A percentile compares a stretch with the other conserved stretches of the same genome.
These are phyloP conservation scores for Pestalotiopsis fici DNA, from an alignment of 2,329 filamentous ascomycete genomes.

Conservation along the genomic window DNA sequence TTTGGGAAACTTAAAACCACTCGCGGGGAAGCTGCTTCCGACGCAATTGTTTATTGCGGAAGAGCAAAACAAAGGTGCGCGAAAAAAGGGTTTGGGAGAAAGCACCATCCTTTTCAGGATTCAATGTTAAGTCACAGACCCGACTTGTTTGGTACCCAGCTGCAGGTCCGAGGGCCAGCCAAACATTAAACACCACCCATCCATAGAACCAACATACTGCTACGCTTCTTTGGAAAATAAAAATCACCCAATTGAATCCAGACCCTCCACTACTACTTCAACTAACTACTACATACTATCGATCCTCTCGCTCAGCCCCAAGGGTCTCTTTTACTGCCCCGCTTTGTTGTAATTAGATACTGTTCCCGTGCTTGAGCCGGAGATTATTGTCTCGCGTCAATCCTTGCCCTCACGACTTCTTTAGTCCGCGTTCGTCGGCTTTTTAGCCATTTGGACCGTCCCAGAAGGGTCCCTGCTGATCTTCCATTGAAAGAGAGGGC, in stretches of 20 bases:
- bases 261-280: neutral
- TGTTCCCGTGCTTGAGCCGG: slow-evolving; percentile 18
- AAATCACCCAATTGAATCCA: neutral
- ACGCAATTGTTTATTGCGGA: neutral
- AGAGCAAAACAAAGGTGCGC: neutral
- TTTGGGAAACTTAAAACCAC: neutral
- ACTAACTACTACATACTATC: slow-evolving; percentile 5
- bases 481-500: slow-evolving; percentile 11
- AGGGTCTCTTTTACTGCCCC: neutral
- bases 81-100: neutral
- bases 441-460: neutral
- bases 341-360: slow-evolving; percentile 12
- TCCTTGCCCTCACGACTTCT: slow-evolving; percentile 19
- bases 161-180: neutral
- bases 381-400: slow-evolving; percentile 20
- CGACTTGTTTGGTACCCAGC: neutral
- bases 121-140: neutral
- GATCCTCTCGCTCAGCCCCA: neutral
- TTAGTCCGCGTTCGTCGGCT: slow-evolving; percentile 21
- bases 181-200: slow-evolving; percentile 12
- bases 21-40: neutral
- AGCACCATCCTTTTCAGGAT: neutral
- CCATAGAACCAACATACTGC: slow-evolving; percentile 9
- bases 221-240: slow-evolving; percentile 1
- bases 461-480: slow-evolving; percentile 12